Percentiles rank a stretch among this genome's conserved stretches.
These are phyloP conservation scores for Thielaviopsis euricoi DNA, from an alignment of 2,329 filamentous ascomycete species.

Conservation along the genomic window DNA sequence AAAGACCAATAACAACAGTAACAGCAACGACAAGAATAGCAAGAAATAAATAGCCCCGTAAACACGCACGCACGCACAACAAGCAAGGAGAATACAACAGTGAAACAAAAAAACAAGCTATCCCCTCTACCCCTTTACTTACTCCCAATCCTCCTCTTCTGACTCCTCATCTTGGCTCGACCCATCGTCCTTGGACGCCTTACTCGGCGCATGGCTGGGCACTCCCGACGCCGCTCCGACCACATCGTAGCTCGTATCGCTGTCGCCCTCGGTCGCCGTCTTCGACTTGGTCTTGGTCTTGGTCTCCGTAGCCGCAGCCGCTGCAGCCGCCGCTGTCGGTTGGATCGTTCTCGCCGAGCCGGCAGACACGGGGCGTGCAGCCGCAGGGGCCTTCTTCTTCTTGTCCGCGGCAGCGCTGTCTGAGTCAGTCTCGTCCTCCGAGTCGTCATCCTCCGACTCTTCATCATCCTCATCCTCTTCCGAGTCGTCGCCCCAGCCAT, in stretches of 20 bases:
- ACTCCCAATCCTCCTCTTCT: conserved; percentile 61
- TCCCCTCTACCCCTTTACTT: too few relatives aligned
- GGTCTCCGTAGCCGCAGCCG: conserved; percentile 19
- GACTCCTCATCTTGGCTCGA: conserved; percentile 41
- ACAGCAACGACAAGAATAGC: neutral
- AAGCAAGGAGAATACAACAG: neutral
- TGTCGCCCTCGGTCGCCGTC: conserved; percentile 57
- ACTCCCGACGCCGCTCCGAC: conserved; percentile 63
- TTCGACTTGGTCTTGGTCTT: conserved; percentile 28
- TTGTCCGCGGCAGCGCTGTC: conserved; percentile 11
- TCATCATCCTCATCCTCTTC: conserved; percentile 24
- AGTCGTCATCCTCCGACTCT: conserved; percentile 21
- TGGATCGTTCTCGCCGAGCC: conserved; percentile 46
- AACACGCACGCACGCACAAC: conserved; percentile 4
- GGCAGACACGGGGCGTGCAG: conserved; percentile 31
- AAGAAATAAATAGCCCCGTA: conserved; percentile 9
- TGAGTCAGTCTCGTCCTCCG: conserved; percentile 22
- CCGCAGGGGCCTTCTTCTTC: conserved; percentile 15
- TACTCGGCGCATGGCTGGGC: conserved; percentile 57
- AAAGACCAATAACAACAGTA: neutral
- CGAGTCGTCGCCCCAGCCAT: conserved; percentile 52
- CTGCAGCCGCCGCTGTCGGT: conserved; percentile 21
- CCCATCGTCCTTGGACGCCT: conserved; percentile 30
- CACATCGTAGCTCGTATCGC: conserved; percentile 90
- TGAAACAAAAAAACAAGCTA: neutral